A percentile compares a stretch with the other conserved stretches of the same genome.
Conservation (phyloP, 345 rosid species). For the Ailanthus altissimus region DNA sequence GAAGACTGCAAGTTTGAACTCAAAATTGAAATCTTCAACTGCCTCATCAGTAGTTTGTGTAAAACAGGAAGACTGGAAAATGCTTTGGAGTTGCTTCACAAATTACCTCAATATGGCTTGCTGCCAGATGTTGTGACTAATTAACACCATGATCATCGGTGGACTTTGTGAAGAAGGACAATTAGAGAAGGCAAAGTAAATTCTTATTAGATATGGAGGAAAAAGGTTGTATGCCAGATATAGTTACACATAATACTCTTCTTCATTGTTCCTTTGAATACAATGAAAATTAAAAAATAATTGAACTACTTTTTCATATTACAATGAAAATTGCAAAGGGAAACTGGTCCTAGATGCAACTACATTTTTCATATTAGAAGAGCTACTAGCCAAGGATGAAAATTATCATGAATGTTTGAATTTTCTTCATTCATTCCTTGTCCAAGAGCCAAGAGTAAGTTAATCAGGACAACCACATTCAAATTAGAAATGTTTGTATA, state of each 20-base stretch:
- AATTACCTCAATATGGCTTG: not conserved
- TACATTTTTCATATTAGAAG: constrained; percentile 25
- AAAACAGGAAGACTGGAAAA: not conserved
- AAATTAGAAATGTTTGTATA: not conserved
- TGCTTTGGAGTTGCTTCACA: not conserved
- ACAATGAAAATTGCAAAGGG: constrained; percentile 35
- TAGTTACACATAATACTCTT: not conserved
- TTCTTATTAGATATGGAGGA: constrained; percentile 13
- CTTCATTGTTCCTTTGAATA: not conserved
- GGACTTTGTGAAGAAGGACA: constrained; percentile 27
- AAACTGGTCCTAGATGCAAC: constrained; percentile 31
- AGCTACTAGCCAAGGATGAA: constrained; percentile 32
- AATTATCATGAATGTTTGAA: constrained; percentile 24
- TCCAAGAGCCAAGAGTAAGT: not conserved
- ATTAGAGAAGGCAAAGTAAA: constrained; percentile 26
- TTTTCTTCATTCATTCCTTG: constrained; percentile 38
- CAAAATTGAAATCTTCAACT: not conserved
- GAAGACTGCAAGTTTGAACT: not conserved
- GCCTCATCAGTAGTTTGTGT: not conserved
- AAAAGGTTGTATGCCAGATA: not conserved
- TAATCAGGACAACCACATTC: not conserved
- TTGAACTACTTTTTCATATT: constrained; percentile 32
- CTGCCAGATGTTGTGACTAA: constrained; percentile 25
- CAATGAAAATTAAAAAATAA: not conserved
- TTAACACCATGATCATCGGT: constrained; percentile 20